phyloP scores from a whole-genome alignment of 1,284 basidiomycete genomes.

The Trichosporon sp. region DNA sequence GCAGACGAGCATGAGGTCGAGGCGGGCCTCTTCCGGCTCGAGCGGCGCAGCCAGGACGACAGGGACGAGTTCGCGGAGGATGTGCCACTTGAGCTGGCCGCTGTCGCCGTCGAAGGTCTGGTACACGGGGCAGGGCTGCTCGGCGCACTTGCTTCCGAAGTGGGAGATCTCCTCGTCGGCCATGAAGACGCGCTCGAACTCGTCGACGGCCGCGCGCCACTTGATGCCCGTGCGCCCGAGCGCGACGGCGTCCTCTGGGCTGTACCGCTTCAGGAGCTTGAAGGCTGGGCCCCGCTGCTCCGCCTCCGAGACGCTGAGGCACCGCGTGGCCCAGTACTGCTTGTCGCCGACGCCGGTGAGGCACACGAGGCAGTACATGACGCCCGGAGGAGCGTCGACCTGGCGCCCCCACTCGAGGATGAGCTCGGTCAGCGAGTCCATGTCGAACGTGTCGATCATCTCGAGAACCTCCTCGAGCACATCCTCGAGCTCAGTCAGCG shows the following conservation, averaged over 20 bases:
- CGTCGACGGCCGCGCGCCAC: not conserved
- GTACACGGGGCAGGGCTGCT: not conserved
- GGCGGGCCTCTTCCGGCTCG: not conserved
- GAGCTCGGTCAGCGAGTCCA: not conserved
- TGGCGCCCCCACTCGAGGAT: not conserved
- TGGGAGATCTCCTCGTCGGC: not conserved
- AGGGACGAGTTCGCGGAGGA: not conserved
- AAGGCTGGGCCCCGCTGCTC: not conserved
- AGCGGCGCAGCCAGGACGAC: not conserved
- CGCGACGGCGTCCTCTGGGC: not conserved
- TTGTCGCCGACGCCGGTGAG: not conserved
- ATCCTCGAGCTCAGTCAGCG: not conserved
- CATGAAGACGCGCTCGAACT: not conserved
- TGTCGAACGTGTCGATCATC: slow-evolving; percentile 1
- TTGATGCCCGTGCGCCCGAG: not conserved
- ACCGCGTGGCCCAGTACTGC: not conserved
- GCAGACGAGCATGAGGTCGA: not conserved
- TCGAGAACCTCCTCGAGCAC: not conserved
- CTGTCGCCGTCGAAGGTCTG: not conserved
- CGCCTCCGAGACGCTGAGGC: not conserved
- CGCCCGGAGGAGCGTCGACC: not conserved
- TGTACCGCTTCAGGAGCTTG: not conserved
- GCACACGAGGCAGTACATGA: not conserved
- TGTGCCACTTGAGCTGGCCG: not conserved
- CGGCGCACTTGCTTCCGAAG: not conserved